These are phyloP conservation scores for Juglanconis sp. DNA, from an alignment of 2,329 filamentous ascomycete species.

Conservation along the genomic window DNA sequence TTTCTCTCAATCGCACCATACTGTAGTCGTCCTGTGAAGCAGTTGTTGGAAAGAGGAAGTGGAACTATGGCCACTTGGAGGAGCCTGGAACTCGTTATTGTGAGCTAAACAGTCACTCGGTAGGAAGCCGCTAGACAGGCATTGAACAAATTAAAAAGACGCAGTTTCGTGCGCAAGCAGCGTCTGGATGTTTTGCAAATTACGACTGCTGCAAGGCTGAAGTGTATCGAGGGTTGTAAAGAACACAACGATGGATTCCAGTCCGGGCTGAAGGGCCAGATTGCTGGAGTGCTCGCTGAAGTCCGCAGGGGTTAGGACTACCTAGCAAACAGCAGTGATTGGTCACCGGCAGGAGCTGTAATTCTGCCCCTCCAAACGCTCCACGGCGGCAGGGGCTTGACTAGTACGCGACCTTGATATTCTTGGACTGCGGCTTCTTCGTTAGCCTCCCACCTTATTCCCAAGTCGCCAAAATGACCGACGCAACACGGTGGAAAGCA, in stretches of 20 bases:
- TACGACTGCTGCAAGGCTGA: background rate
- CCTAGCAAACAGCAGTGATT: background rate
- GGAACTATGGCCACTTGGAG: conserved; percentile 6
- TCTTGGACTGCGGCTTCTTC: too few relatives aligned
- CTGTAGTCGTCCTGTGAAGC: conserved; percentile 22
- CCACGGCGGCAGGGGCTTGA: background rate
- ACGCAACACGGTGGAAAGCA: conserved; percentile 78
- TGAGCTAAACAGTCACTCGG: conserved; percentile 1
- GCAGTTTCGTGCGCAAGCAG: background rate
- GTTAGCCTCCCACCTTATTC: background rate
- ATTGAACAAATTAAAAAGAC: conserved; percentile 6
- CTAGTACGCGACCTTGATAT: background rate
- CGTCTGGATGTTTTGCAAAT: background rate
- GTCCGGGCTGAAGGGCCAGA: conserved; percentile 1
- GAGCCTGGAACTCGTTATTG: conserved; percentile 7
- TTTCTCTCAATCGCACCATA: conserved; percentile 97
- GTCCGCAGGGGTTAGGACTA: background rate
- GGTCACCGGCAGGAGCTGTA: background rate
- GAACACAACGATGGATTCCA: background rate
- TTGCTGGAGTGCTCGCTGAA: background rate
- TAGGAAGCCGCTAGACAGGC: background rate
- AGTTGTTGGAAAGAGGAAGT: background rate
- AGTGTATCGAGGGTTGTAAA: background rate
- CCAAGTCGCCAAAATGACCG: conserved; percentile 60
- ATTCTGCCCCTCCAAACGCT: background rate